These are phyloP conservation scores for Cyclospora cayetanensis DNA, from an alignment of 169 alveolate species.

Conservation along the genomic window DNA sequence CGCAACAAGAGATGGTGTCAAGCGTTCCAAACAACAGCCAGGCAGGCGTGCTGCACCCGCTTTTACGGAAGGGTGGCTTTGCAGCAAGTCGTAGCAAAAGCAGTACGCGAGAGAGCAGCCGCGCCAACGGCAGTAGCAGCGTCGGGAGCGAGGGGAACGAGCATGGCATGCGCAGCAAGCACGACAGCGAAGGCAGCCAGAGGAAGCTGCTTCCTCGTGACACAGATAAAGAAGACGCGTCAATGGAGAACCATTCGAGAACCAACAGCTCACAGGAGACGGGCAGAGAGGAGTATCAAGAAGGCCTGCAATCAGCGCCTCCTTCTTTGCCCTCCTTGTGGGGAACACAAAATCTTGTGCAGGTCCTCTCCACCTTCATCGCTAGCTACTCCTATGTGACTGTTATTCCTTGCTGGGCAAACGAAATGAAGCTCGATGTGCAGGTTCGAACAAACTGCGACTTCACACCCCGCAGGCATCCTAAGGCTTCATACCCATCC, in stretches of 20 bases:
- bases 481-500: too few relatives aligned
- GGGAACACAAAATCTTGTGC: not conserved
- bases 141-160: not conserved
- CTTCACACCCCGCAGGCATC: not conserved
- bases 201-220: too few relatives aligned
- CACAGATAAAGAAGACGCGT: too few relatives aligned
- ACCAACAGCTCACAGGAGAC: not conserved
- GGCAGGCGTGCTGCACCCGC: too few relatives aligned
- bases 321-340: not conserved
- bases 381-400: slow-evolving; percentile 62
- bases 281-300: not conserved
- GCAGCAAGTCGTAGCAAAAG: not conserved
- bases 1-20: too few relatives aligned
- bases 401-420: slow-evolving; percentile 67
- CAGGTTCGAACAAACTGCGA: not conserved
- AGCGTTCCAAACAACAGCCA: too few relatives aligned
- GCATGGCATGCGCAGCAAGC: not conserved
- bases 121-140: not conserved
- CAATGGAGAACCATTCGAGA: not conserved
- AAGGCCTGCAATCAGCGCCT: not conserved
- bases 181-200: not conserved
- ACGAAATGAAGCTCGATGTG: slow-evolving; percentile 62
- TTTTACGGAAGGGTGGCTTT: not conserved
- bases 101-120: not conserved
- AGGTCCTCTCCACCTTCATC: slow-evolving; percentile 50